Evolutionary conservation across 768 basidiomycete species (phyloP), one percentile per base, ranked within the genome.

Genomic region (Calocera viscosa): DNA sequence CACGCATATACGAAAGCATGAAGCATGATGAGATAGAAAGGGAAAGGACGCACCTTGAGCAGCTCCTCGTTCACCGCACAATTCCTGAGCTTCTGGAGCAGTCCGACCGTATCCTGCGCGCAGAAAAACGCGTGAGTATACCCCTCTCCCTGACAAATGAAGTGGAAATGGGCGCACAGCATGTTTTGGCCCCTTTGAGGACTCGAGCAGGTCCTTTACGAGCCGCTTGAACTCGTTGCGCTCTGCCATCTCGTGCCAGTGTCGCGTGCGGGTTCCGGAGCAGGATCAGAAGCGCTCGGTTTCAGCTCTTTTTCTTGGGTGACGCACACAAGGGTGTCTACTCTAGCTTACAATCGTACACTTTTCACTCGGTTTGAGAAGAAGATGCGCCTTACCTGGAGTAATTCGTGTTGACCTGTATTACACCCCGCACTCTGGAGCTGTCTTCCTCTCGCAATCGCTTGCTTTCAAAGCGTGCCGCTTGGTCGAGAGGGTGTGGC

Each of bases 121-220:
- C 2, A 32, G 30, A 26, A 19, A 60, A 60, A 60, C 53, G 26
- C 26, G 30, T 60, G 53, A 60, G 53, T 32, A 47, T 47, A 60
- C 53, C 53, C 53, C 53, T 60, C 14, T 26, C 53, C 16, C 30
- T 7, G 7, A 28, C 26, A 60, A 26, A 30, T 12, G 2, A 7
- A 19, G 43, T 19, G 19, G 19, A 10, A 60, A 32, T 5, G 30
- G 53, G 30, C 53, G 53, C 53, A 60, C 53, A 26, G 26, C 2
- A 32, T 60, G 53, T 32, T 32, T 60, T 5, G 53, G 53, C 24
- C 53, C 79, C 43, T 77, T 81, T 70, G 82, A 77, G 68, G 84
- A 80, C 72, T 76, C 82, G 80, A 89, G 86, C 71, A 91, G 80
- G 80, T 86, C 82, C 81, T 90, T 91, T 65, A 87, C 88, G 76